Evolutionary conservation across 2,329 filamentous ascomycete species (phyloP).

Genomic region (Aspergillus quadricinctus): DNA sequence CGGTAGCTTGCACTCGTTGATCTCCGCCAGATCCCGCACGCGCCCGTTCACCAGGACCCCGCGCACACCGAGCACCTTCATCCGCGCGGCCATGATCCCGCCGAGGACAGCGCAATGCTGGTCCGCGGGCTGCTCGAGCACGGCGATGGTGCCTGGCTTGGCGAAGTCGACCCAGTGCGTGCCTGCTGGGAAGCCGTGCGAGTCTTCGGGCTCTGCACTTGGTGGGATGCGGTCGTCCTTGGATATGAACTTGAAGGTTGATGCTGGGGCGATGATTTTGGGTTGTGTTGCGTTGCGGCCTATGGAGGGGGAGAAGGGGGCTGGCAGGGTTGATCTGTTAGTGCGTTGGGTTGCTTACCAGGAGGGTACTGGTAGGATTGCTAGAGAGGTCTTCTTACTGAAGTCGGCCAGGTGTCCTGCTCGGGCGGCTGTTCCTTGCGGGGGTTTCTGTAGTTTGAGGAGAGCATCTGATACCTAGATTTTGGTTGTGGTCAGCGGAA

Average conservation of each 20-base stretch:
- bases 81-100: slow-evolving; percentile 70
- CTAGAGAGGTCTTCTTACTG: slow-evolving; percentile 32
- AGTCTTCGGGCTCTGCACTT: slow-evolving; percentile 16
- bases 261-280: slow-evolving; percentile 41
- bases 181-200: slow-evolving; percentile 52
- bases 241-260: slow-evolving; percentile 52
- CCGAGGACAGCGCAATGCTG: slow-evolving; percentile 69
- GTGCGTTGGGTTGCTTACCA: slow-evolving; percentile 2
- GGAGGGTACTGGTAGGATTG: neutral
- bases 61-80: slow-evolving; percentile 58
- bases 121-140: slow-evolving; percentile 61
- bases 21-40: slow-evolving; percentile 61
- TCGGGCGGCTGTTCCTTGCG: slow-evolving; percentile 46
- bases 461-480: slow-evolving; percentile 66
- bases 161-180: slow-evolving; percentile 67
- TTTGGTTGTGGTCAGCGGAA: neutral
- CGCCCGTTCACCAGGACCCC: slow-evolving; percentile 65
- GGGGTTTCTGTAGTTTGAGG: slow-evolving; percentile 56
- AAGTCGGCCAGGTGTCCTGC: slow-evolving; percentile 66
- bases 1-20: slow-evolving; percentile 53
- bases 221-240: slow-evolving; percentile 47
- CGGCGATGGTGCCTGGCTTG: slow-evolving; percentile 55
- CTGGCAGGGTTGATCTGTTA: slow-evolving; percentile 10
- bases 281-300: slow-evolving; percentile 22
- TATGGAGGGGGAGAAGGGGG: slow-evolving; percentile 31